A percentile compares a stretch with the other conserved stretches of the same genome.
Evolutionary conservation across 1,284 basidiomycete genomes (phyloP).

Genomic region (Grifola frondosa): DNA sequence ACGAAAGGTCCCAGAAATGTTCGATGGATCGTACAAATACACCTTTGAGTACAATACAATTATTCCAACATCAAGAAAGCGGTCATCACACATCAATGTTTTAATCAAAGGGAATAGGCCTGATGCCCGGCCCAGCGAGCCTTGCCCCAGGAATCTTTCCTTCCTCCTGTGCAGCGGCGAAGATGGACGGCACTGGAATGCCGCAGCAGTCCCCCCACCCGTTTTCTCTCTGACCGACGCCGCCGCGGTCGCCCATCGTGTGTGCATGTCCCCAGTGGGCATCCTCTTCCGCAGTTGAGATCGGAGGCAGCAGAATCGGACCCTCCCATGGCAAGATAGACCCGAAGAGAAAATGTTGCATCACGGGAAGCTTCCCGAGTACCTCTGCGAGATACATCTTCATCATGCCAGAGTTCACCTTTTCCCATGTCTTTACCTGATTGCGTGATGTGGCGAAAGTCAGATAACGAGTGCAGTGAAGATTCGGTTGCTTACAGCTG

Average conservation of each 20-base stretch:
- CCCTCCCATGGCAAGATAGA: constrained; percentile 77
- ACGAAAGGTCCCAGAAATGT: no score
- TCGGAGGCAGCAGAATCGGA: constrained; percentile 43
- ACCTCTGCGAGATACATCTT: constrained; percentile 99
- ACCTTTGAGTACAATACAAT: not conserved
- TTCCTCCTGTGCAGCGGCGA: constrained; percentile 68
- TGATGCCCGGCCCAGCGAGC: constrained; percentile 61
- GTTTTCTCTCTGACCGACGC: constrained; percentile 45
- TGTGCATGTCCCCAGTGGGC: constrained; percentile 60
- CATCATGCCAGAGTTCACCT: constrained; percentile 96
- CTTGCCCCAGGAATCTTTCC: constrained; percentile 38
- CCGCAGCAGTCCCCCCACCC: constrained; percentile 97
- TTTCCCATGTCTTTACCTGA: constrained; percentile 93
- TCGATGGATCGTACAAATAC: no score
- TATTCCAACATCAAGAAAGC: not conserved
- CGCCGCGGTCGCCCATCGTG: constrained; percentile 49
- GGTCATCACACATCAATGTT: not conserved
- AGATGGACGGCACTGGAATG: constrained; percentile 82
- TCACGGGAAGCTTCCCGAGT: constrained; percentile 91
- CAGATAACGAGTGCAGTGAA: not conserved
- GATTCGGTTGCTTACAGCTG: constrained; percentile 56
- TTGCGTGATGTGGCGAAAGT: not conserved
- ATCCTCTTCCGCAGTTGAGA: constrained; percentile 43
- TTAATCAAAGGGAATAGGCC: constrained; percentile 84
- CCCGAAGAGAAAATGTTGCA: constrained; percentile 96